Percentiles rank a stretch among this genome's conserved stretches.
Conservation (phyloP, 257 asterid species). For the Solanum pimpinellifolium region DNA sequence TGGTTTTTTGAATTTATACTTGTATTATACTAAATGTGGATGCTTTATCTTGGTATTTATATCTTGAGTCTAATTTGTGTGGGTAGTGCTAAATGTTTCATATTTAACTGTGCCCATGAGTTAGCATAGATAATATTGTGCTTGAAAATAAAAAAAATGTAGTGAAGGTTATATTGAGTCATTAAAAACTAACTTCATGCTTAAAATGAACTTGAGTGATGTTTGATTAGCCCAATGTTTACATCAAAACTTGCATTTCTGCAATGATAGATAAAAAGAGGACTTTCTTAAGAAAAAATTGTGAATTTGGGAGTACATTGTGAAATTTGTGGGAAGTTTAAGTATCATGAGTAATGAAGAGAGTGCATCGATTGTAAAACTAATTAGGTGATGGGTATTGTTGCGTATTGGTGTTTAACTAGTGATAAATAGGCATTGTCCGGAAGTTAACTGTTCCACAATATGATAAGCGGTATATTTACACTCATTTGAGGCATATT, state of each 20-base stretch:
- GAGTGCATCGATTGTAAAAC: background rate
- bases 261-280: background rate
- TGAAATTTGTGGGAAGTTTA: background rate
- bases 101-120: background rate
- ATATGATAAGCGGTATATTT: background rate
- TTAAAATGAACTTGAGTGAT: background rate
- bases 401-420: background rate
- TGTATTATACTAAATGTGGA: too few species aligned
- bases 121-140: too few species aligned
- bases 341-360: background rate
- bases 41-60: too few species aligned
- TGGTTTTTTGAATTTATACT: background rate
- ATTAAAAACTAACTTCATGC: background rate
- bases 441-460: background rate
- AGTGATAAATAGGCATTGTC: background rate
- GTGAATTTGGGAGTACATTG: background rate
- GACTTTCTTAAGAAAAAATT: background rate
- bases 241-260: too few species aligned
- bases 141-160: too few species aligned
- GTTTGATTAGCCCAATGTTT: background rate
- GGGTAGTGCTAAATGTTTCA: background rate
- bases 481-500: background rate
- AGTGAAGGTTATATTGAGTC: background rate
- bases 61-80: too few species aligned
- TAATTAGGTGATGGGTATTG: background rate